Evolutionary conservation across 495 filamentous ascomycete genomes (phyloP), one percentile per base, ranked within the genome.

Genomic region (Penicillium crystallinum): DNA sequence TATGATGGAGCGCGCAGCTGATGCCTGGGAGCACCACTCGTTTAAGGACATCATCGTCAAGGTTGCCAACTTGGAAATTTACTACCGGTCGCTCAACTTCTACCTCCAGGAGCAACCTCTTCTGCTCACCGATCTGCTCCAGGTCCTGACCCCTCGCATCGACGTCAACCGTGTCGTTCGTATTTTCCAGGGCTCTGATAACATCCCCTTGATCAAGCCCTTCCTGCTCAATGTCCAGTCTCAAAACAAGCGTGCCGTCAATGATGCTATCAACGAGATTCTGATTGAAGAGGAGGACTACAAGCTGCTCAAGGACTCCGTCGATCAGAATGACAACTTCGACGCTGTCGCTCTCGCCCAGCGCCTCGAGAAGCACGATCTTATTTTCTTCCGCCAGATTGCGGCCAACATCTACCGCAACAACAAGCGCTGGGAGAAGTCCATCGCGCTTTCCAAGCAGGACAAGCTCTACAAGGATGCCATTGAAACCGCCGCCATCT

Each of bases 401-500:
- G 92, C 95, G 9, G 90, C 95, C 58, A 95, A 81, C 77, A 97
- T 99, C 74, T 99, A 97, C 77, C 90, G 95, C 56, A 97, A 97
- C 81, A 97, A 96, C 78, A 97, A 97, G 85, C 84, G 95, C 53
- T 99, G 95, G 95, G 90, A 95, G 70, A 97, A 97, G 77, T 97
- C 93, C n/a, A 97, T 99, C 69, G 84, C 88, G 43, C 77, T 99
- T 40, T 96, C 90, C 10, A 99, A 99, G 81, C 95, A 97, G 68
- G 95, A 99, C 76, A 97, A 95, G 82, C 78, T 99, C 31, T 99
- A 91, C 84, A 97, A 96, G 80, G 95, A 99, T 79, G 95, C 95
- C 23, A 97, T 99, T 57, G 95, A 99, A 79, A 99, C 95, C 22
- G 82, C 95, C 11, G 95, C 95, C n/a, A 91, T 97, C 38, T 97